phyloP scores from a whole-genome alignment of 1,139 yeast species.

The Zygosaccharomyces pseudobailii region DNA sequence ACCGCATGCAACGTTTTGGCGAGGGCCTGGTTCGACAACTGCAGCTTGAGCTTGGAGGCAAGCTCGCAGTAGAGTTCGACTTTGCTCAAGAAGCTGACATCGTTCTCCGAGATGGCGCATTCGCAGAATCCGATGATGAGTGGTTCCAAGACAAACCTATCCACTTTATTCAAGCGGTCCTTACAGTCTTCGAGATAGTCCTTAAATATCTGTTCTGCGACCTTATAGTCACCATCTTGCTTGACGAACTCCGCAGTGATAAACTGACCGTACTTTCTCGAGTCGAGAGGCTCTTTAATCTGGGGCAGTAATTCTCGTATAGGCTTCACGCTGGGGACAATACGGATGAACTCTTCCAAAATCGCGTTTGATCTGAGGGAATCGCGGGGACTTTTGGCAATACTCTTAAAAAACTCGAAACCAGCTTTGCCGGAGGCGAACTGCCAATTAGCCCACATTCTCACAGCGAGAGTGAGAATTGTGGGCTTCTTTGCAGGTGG shows the following conservation, averaged over 20 bases:
- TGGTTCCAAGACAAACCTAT: slow-evolving; percentile 18
- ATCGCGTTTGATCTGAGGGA: slow-evolving; percentile 15
- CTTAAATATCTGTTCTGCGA: slow-evolving; percentile 27
- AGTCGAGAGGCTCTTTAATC: slow-evolving; percentile 17
- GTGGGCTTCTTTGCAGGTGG: slow-evolving; percentile 15
- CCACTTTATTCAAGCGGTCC: slow-evolving; percentile 11
- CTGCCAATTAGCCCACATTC: slow-evolving; percentile 22
- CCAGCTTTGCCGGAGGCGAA: slow-evolving; percentile 11
- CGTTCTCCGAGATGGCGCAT: slow-evolving; percentile 10
- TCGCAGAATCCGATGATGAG: slow-evolving; percentile 22
- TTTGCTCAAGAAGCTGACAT: slow-evolving; percentile 12
- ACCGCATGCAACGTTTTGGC: slow-evolving; percentile 15
- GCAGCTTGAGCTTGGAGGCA: slow-evolving; percentile 8
- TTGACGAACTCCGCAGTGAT: slow-evolving; percentile 25
- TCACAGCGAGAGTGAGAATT: slow-evolving; percentile 21
- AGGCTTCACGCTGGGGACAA: slow-evolving; percentile 21
- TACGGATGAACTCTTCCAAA: slow-evolving; percentile 19
- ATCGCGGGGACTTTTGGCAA: slow-evolving; percentile 16
- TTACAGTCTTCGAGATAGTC: slow-evolving; percentile 13
- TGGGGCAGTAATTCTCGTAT: slow-evolving; percentile 21
- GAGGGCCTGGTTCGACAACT: slow-evolving; percentile 10
- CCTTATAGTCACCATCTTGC: slow-evolving; percentile 17
- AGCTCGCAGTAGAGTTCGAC: slow-evolving; percentile 10
- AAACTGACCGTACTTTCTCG: slow-evolving; percentile 20
- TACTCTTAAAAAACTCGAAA: slow-evolving; percentile 21